These are phyloP conservation scores for Candida ortonii DNA, from an alignment of 805 yeast genomes.

Conservation along the genomic window DNA sequence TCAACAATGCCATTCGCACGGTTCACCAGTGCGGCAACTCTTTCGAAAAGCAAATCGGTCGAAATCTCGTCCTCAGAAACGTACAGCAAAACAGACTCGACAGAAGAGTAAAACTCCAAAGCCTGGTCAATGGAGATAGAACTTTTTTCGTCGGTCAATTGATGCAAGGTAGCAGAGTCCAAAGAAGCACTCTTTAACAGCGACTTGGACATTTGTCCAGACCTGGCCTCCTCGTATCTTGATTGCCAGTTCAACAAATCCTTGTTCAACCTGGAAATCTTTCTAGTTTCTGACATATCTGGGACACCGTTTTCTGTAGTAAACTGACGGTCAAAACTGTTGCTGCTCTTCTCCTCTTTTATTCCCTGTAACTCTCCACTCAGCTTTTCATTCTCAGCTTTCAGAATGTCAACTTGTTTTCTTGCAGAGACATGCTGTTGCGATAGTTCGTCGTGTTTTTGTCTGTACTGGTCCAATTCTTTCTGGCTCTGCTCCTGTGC, in stretches of 20 bases:
- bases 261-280: conserved; percentile 13
- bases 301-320: conserved; percentile 5
- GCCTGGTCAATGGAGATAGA: conserved; percentile 37
- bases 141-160: conserved; percentile 35
- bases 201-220: conserved; percentile 17
- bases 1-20: conserved; percentile 38
- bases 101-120: conserved; percentile 41
- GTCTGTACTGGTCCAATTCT: conserved; percentile 3
- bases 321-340: conserved; percentile 8
- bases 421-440: conserved; percentile 6
- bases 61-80: conserved; percentile 26
- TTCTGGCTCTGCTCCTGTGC: too few relatives aligned
- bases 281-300: conserved; percentile 9
- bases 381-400: conserved; percentile 14
- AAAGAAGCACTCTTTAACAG: conserved; percentile 9
- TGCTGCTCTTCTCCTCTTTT: conserved; percentile 10
- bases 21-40: conserved; percentile 48
- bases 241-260: conserved; percentile 47
- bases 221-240: conserved; percentile 47
- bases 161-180: conserved; percentile 7
- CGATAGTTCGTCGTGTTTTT: conserved; percentile 7
- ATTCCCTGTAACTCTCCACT: conserved; percentile 6
- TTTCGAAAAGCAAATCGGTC: conserved; percentile 46
- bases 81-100: conserved; percentile 43
- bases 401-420: conserved; percentile 10